A percentile compares a stretch with the other conserved stretches of the same genome.
phyloP scores from a whole-genome alignment of 1,139 yeast species.

The Lodderomyces elongisporus region DNA sequence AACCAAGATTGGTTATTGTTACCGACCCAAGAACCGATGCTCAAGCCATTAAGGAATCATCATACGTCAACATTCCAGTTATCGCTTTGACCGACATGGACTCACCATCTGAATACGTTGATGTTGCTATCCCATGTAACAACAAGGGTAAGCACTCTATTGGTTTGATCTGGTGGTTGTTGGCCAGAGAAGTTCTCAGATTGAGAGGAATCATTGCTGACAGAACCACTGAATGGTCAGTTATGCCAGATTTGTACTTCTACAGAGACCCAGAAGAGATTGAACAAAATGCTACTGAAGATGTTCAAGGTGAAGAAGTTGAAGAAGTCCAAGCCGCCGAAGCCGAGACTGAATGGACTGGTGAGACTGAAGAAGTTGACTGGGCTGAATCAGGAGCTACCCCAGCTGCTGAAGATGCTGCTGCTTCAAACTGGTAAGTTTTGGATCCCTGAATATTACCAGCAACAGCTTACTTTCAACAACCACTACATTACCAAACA shows the following conservation, averaged over 20 bases:
- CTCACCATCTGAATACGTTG: conserved; percentile 98
- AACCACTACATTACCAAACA: too few relatives aligned
- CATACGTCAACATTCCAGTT: conserved; percentile 99
- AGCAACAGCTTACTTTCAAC: too few relatives aligned
- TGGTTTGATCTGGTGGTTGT: conserved; percentile 99
- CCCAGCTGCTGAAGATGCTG: conserved; percentile 76
- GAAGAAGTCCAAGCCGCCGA: conserved; percentile 47
- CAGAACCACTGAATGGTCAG: conserved; percentile 97
- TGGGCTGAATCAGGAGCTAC: conserved; percentile 63
- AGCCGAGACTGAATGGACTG: conserved; percentile 50
- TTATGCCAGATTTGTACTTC: conserved; percentile 99
- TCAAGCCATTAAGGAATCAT: conserved; percentile 99
- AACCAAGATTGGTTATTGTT: conserved; percentile 98
- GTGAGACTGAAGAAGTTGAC: conserved; percentile 60
- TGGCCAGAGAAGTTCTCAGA: conserved; percentile 99
- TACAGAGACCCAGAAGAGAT: conserved; percentile 99
- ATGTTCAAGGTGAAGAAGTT: conserved; percentile 50
- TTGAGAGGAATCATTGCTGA: conserved; percentile 96
- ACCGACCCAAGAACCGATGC: conserved; percentile 99
- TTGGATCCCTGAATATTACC: too few relatives aligned
- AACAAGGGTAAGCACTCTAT: conserved; percentile 99
- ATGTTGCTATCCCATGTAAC: conserved; percentile 99
- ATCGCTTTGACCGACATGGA: conserved; percentile 98
- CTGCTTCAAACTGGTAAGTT: conserved; percentile 50
- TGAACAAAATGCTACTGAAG: conserved; percentile 77